Evolutionary conservation across 192 early-diverging fungal species (phyloP).

Genomic region (Entomortierella chlamydospora): DNA sequence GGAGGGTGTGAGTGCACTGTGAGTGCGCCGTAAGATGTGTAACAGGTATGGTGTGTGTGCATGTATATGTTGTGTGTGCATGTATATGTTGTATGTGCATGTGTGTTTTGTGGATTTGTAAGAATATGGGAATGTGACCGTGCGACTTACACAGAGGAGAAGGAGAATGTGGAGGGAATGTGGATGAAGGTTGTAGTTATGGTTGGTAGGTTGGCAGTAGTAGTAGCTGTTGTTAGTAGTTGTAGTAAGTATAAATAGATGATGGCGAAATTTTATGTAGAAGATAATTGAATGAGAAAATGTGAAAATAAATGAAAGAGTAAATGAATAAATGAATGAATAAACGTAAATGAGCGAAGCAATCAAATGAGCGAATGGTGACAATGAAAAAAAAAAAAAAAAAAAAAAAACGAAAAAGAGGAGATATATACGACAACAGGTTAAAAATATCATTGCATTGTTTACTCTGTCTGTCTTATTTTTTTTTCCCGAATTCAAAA

Average conservation of each 20-base stretch:
- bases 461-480: no score
- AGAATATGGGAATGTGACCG: not conserved
- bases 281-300: not conserved
- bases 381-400: not conserved
- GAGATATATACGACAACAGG: not conserved
- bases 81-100: not conserved
- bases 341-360: not conserved
- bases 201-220: no score
- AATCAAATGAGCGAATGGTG: not conserved
- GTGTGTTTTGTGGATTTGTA: not conserved
- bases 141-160: not conserved
- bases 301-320: not conserved
- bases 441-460: not conserved
- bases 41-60: not conserved
- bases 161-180: not conserved
- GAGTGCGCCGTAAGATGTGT: no score
- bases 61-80: not conserved
- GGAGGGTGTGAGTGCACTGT: not conserved
- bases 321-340: slow-evolving; percentile 5
- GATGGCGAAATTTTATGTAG: not conserved
- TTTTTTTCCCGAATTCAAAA: not conserved
- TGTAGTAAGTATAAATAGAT: no score
- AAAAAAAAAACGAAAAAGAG: not conserved
- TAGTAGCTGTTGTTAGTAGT: no score
- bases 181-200: not conserved